Evolutionary conservation across 2,329 filamentous ascomycete genomes (phyloP).

Genomic region (Microdochium paspali): DNA sequence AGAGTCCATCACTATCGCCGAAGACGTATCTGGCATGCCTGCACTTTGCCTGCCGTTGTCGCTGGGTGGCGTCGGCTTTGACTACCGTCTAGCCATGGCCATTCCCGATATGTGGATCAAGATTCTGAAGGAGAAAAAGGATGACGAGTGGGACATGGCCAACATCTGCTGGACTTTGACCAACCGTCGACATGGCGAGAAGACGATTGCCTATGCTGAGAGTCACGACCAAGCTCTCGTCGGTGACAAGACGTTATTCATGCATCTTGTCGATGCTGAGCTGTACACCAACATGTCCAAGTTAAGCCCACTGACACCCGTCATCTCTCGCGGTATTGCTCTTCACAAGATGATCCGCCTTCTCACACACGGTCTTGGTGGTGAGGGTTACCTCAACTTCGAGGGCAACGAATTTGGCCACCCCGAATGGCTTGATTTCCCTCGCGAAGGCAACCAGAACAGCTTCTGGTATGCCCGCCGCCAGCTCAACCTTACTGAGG

Average conservation of each 20-base stretch:
- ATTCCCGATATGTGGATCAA: conserved; percentile 99
- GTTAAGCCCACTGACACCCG: conserved; percentile 71
- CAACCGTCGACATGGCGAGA: conserved; percentile 90
- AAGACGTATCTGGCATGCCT: conserved; percentile 98
- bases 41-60: conserved; percentile 82
- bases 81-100: conserved; percentile 96
- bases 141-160: conserved; percentile 86
- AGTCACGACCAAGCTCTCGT: conserved; percentile 98
- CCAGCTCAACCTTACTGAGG: conserved; percentile 87
- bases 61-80: conserved; percentile 87
- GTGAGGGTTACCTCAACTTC: conserved; percentile 97
- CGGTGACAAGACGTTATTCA: conserved; percentile 92
- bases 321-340: conserved; percentile 84
- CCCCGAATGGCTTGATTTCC: conserved; percentile 98
- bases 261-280: conserved; percentile 96
- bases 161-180: conserved; percentile 80
- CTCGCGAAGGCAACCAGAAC: conserved; percentile 83
- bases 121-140: conserved; percentile 85
- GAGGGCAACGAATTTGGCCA: conserved; percentile 99
- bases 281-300: conserved; percentile 97
- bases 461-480: conserved; percentile 91
- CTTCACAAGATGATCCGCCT: conserved; percentile 97
- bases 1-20: conserved; percentile 80
- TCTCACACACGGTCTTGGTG: conserved; percentile 81
- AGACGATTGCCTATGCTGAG: conserved; percentile 96